Base-by-base conservation (phyloP, 164 flowering plant species). In the Magnolia kwangsiensis region DNA sequence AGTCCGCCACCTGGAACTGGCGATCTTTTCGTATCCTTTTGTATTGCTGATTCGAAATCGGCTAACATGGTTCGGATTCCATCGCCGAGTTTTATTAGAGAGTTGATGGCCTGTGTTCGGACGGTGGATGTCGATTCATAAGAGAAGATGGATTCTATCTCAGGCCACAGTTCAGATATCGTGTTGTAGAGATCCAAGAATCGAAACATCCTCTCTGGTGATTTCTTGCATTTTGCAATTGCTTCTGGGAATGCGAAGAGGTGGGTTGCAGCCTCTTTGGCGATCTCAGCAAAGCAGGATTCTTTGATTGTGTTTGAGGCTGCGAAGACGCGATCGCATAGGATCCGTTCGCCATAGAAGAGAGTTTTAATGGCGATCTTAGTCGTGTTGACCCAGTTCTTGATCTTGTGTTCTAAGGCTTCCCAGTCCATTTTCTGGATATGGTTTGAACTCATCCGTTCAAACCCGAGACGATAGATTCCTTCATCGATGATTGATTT, bases 401-500 rank as follows among this genome's bases (percentile, higher is more conserved):
- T 87, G 78, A 90, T 87, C 71, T 83, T 88, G 64, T 86, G 1
- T 29, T 92, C 92, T 1, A 85, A 74, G 90, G 88, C 67, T 1
- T 84, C 88, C 92, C 94, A 90, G 6, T 84, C 87, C 86, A 86
- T 81, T 72, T 88, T 90, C 31, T 80, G 78, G 29, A 88, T 63
- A 50, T 81, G 83, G 9, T 82, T 51, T 0, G 78, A 67, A 68
- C 78, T 83, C 69, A 80, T 11, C 50, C 24, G 77, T 76, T 85
- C 89, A 1, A 92, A 78, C 1, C 91, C 92, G 6, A 92, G 85
- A 0, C 79, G 80, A 64, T 88, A 92, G 1, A 92, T 63, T 2
- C 88, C 88, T 84, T 92, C 92, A 64, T 90, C 94, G 13, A 92
- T 71, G 58, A 90, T 90, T 2, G 96, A 90, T 65, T 86, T 89